Evolutionary conservation across 495 filamentous ascomycete species (phyloP), one percentile per base, ranked within the genome.

Genomic region (Penicilliopsis zonata): DNA sequence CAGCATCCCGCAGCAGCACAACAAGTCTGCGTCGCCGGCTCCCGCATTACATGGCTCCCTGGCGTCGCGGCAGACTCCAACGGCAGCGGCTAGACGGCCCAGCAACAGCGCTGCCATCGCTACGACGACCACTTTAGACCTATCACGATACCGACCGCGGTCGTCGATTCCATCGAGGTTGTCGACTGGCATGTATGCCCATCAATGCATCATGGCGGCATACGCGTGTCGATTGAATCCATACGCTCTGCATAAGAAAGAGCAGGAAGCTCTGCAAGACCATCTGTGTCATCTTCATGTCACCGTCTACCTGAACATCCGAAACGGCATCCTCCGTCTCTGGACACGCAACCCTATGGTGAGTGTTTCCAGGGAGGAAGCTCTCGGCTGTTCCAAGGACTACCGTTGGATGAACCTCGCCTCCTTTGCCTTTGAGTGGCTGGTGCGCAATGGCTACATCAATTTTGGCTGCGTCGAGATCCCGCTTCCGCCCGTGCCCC

Each of bases 221-320:
- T 81, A 92, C 52, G 78, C 83, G 13, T 94, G 86, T 29, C 71
- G 90, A 30, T 67, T 99, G 3, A 85, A 88, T 40, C 90, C 92
- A 4, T 94, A 86, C 55, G 73, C 80, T 10, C 60, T 99, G 10
- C 86, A 95, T 55, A 66, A 65, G n/a, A 75, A 80, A 34, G 90
- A 99, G 49, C 86, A 94, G 50, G 52, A 69, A 38, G 70, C 86
- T 30, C 58, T 99, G 13, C 71, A 80, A 35, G 64, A 82, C 22
- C 75, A 90, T 52, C 74, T 99, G 36, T 92, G 78, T 49, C 78
- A 83, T 43, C 64, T 78, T 19, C 88, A 99, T 47, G 85, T 96
- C 34, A 93, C 90, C 7, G 79, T 81, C n/a, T 99, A 96, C 52
- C 58, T 99, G 18, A 95, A 94, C 55, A 94, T 99, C 37, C 70